phyloP scores from a whole-genome alignment of 2,329 filamentous ascomycete species.

The Ambrosiella xylebori region DNA sequence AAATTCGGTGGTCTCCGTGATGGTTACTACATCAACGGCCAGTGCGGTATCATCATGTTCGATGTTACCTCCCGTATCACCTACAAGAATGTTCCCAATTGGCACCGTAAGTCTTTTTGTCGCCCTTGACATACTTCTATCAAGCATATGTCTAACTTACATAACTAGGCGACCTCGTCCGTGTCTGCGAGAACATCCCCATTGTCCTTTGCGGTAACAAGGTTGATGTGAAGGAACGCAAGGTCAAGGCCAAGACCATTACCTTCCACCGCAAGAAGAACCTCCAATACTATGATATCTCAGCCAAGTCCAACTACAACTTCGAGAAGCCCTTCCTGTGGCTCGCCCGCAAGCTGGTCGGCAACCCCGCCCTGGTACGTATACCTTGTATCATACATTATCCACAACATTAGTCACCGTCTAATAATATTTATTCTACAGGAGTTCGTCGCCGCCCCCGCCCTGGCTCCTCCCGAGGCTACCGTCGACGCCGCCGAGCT shows the following conservation, averaged over 20 bases:
- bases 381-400: neutral
- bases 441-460: slow-evolving; percentile 93
- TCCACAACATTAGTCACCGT: neutral
- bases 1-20: slow-evolving; percentile 99
- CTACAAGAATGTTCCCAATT: slow-evolving; percentile 99
- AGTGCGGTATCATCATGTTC: slow-evolving; percentile 99
- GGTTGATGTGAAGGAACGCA: slow-evolving; percentile 99
- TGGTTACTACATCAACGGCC: slow-evolving; percentile 99
- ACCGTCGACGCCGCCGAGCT: slow-evolving; percentile 72
- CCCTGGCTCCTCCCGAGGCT: slow-evolving; percentile 85
- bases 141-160: neutral
- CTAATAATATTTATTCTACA: slow-evolving; percentile 22
- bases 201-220: slow-evolving; percentile 99
- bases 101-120: slow-evolving; percentile 66
- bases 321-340: slow-evolving; percentile 99
- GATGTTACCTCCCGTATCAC: slow-evolving; percentile 98
- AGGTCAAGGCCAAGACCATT: slow-evolving; percentile 99
- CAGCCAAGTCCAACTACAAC: slow-evolving; percentile 99
- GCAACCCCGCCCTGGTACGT: slow-evolving; percentile 70
- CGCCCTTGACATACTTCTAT: neutral
- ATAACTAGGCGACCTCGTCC: slow-evolving; percentile 76
- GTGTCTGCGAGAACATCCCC: slow-evolving; percentile 97
- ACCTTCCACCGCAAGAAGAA: slow-evolving; percentile 99
- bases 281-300: slow-evolving; percentile 99
- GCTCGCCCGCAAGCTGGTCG: slow-evolving; percentile 95